phyloP scores from a whole-genome alignment of 1,284 basidiomycete species.

The Prillingera fragicola region DNA sequence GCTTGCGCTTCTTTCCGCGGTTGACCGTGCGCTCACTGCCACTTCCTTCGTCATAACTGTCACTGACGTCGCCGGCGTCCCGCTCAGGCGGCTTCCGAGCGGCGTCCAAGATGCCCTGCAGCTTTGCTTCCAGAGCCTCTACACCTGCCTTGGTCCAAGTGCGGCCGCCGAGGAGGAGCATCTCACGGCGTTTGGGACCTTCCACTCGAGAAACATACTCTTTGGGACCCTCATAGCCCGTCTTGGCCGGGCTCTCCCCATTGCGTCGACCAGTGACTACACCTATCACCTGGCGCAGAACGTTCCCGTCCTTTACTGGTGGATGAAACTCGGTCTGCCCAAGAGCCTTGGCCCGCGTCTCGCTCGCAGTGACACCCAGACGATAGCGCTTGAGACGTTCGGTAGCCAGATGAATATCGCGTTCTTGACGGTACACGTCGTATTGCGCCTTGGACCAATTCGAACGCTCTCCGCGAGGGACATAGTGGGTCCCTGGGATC shows the following conservation, averaged over 20 bases:
- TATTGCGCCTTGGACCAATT: conserved; percentile 25
- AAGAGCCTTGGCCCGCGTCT: neutral
- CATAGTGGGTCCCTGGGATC: conserved; percentile 8
- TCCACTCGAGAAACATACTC: neutral
- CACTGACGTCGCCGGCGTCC: neutral
- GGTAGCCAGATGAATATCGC: conserved; percentile 3
- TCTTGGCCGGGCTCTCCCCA: neutral
- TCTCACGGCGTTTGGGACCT: neutral
- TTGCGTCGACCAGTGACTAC: neutral
- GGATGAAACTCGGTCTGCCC: neutral
- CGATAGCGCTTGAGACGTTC: conserved; percentile 1
- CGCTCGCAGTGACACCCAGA: neutral
- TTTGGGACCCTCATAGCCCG: neutral
- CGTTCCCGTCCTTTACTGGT: conserved; percentile 1
- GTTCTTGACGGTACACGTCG: conserved; percentile 20
- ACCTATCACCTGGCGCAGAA: conserved; percentile 4
- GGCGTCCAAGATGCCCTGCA: neutral
- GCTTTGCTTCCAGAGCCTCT: neutral
- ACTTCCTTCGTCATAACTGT: neutral
- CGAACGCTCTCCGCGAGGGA: conserved; percentile 15
- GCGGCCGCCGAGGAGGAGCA: neutral
- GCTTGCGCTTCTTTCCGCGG: neutral
- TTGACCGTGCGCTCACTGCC: neutral
- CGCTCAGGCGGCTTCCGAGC: neutral
- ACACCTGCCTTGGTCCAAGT: neutral